Evolutionary conservation across 2,329 filamentous ascomycete species (phyloP), one percentile per base, ranked within the genome.

Genomic region (Penicillium sp.): DNA sequence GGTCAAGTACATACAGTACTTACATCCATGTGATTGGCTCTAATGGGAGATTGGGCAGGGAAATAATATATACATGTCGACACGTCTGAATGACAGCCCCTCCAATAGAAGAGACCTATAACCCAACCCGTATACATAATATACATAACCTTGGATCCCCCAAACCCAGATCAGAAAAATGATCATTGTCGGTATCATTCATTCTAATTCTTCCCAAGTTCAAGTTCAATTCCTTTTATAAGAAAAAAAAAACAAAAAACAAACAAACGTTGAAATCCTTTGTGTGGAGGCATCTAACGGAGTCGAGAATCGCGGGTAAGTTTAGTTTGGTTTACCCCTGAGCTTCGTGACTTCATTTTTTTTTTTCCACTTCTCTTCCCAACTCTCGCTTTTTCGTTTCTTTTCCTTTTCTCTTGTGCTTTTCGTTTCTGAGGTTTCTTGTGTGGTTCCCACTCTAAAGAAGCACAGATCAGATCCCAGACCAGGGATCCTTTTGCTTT

Each of bases 161-260:
- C 7, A 55, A 53, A 57, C 45, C 45, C 33, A 51, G 38, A 52
- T 55, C 51, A 42, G 33, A 57, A 52, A 66, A 59, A 67, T 67
- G 63, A 67, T 63, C 65, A 45, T 50, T 58, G 42, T 55, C n/a
- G 21, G 57, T 58, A 63, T 66, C 65, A 63, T 67, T 52, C 62
- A 65, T 57, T 57, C 39, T 0, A 8, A 35, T 25, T 33, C 12
- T 21, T 3, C 10, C 3, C 17, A 29, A 33, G 1, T 21, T 7
- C 6, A 33, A 47, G 12, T 13, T 33, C 25, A 44, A 43, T n/a
- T 43, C 1, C 7, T 43, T 7, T 10, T 13, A 12, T 29, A 17
- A 7, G 10, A 5, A 1, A 39, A 38, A 45, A 31, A 5, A 21
- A 6, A 21, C 31, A n/a, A n/a, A n/a, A n/a, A n/a, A n/a, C n/a